These are phyloP conservation scores for Sedum album DNA, from an alignment of 164 flowering plant species.

Conservation along the genomic window DNA sequence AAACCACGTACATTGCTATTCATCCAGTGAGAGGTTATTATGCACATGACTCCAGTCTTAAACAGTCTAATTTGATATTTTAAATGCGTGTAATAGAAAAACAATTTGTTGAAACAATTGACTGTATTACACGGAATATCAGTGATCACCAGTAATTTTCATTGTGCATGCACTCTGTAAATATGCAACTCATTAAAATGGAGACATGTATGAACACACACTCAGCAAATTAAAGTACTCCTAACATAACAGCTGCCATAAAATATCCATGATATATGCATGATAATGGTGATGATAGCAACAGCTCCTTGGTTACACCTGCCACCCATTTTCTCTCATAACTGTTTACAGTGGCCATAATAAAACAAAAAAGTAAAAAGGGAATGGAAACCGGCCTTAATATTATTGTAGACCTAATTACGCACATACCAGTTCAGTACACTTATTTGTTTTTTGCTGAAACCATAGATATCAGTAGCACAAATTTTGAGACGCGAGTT, in stretches of 20 bases:
- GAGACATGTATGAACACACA: slow-evolving; percentile 1
- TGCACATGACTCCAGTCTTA: too few relatives aligned
- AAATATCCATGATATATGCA: neutral
- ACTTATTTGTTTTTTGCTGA: neutral
- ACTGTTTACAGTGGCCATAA: slow-evolving; percentile 1
- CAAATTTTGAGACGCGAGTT: neutral
- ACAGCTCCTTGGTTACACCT: slow-evolving; percentile 4
- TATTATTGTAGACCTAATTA: neutral
- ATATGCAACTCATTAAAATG: neutral
- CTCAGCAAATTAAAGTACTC: neutral
- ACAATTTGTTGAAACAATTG: too few relatives aligned
- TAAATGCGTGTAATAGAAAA: too few relatives aligned
- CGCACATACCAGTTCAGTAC: neutral
- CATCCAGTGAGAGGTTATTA: neutral
- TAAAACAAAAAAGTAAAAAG: neutral
- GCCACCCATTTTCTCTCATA: slow-evolving; percentile 6
- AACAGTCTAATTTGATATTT: too few relatives aligned
- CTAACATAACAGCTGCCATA: slow-evolving; percentile 5
- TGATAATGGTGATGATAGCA: slow-evolving; percentile 6
- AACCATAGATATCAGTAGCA: neutral
- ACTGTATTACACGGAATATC: too few relatives aligned
- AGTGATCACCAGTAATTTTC: neutral
- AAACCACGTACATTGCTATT: too few relatives aligned
- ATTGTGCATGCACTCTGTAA: neutral
- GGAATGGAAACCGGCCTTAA: neutral